phyloP scores from a whole-genome alignment of 1,284 basidiomycete species.

The Trichosporon sp. region DNA sequence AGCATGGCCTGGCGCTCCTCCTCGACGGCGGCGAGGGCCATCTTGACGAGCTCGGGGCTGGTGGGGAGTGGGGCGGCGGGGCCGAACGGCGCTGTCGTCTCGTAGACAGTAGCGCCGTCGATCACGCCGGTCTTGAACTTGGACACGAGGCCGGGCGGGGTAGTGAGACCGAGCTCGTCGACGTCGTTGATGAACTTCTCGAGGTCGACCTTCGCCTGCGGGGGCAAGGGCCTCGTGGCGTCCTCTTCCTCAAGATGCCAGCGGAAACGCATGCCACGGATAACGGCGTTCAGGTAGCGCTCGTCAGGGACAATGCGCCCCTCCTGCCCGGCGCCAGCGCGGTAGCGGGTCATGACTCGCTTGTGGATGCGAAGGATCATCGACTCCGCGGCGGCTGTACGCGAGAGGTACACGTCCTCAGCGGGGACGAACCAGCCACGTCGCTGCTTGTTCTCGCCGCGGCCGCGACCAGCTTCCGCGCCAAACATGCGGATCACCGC shows the following conservation, averaged over 20 bases:
- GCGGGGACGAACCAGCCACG: slow-evolving; percentile 15
- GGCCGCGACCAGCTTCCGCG: slow-evolving; percentile 19
- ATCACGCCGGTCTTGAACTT: slow-evolving; percentile 19
- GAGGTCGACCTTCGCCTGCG: not conserved
- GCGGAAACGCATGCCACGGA: slow-evolving; percentile 22
- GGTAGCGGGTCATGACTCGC: not conserved
- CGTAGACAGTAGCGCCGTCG: not conserved
- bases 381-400: slow-evolving; percentile 19
- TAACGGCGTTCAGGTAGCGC: slow-evolving; percentile 35
- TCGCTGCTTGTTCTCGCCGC: not conserved
- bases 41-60: slow-evolving; percentile 16
- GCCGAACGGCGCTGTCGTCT: not conserved
- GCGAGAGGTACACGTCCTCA: not conserved
- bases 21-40: slow-evolving; percentile 10
- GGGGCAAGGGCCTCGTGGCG: not conserved
- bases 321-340: slow-evolving; percentile 10
- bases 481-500: slow-evolving; percentile 38
- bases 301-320: slow-evolving; percentile 25
- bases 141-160: slow-evolving; percentile 23
- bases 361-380: slow-evolving; percentile 24
- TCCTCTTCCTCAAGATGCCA: slow-evolving; percentile 19
- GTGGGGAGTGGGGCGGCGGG: slow-evolving; percentile 4
- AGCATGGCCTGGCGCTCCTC: not conserved
- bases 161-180: slow-evolving; percentile 20
- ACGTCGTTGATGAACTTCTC: slow-evolving; percentile 19